phyloP scores from a whole-genome alignment of 306 rosid species.

The Dalbergia oliveri region DNA sequence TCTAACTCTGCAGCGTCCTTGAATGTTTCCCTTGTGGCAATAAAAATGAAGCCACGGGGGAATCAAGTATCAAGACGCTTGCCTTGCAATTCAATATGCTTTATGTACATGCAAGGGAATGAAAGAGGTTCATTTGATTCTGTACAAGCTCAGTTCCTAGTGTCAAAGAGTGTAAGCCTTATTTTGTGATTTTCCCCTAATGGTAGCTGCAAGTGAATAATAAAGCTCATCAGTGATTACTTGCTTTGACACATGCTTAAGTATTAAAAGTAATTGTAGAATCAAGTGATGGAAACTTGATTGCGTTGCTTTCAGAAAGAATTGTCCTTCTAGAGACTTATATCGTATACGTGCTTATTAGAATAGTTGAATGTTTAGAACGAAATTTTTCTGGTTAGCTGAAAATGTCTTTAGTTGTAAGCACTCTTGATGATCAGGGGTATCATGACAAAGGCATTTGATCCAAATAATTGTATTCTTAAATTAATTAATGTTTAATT shows the following conservation, averaged over 20 bases:
- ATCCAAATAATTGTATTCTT: constrained; percentile 1
- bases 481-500: not conserved
- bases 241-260: constrained; percentile 12
- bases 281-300: constrained; percentile 2
- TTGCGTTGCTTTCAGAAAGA: constrained; percentile 11
- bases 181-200: not conserved
- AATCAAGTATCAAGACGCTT: constrained; percentile 33
- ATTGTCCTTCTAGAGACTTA: not conserved
- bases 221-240: constrained; percentile 9
- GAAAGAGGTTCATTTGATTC: constrained; percentile 17
- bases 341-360: not conserved
- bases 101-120: constrained; percentile 33
- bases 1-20: constrained; percentile 45
- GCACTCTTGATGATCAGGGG: not conserved
- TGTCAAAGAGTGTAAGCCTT: constrained; percentile 20
- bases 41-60: constrained; percentile 33
- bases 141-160: constrained; percentile 23
- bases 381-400: constrained; percentile 1
- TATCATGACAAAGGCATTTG: constrained; percentile 5
- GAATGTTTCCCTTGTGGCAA: constrained; percentile 27
- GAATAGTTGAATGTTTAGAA: constrained; percentile 11
- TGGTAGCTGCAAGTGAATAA: constrained; percentile 17
- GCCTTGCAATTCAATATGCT: constrained; percentile 36
- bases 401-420: not conserved
- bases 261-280: constrained; percentile 13